Percentiles rank a stretch among this genome's conserved stretches.
These are phyloP conservation scores for Suillus luteus DNA, from an alignment of 768 basidiomycete species.

Conservation along the genomic window DNA sequence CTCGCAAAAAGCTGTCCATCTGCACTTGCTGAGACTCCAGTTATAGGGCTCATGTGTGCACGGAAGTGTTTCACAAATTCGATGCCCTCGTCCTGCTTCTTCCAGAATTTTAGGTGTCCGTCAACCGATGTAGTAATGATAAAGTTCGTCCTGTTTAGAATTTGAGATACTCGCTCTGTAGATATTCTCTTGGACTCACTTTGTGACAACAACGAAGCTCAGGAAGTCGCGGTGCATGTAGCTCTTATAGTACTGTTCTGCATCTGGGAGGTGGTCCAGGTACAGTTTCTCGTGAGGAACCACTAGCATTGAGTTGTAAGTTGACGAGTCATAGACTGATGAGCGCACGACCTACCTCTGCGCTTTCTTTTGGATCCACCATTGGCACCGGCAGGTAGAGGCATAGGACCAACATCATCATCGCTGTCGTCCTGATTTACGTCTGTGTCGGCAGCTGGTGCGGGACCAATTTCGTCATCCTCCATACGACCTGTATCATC, in stretches of 20 bases:
- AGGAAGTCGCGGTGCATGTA: slow-evolving; percentile 97
- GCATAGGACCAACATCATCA: slow-evolving; percentile 90
- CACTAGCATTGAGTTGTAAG: slow-evolving; percentile 50
- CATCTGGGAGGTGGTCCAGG: slow-evolving; percentile 87
- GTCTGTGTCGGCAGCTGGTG: slow-evolving; percentile 21
- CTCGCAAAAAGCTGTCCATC: slow-evolving; percentile 94
- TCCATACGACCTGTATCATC: slow-evolving; percentile 17
- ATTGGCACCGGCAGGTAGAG: slow-evolving; percentile 49
- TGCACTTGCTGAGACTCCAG: slow-evolving; percentile 80
- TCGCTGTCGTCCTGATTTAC: slow-evolving; percentile 53
- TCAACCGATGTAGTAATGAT: slow-evolving; percentile 93
- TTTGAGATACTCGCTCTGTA: slow-evolving; percentile 13
- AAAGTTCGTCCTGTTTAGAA: slow-evolving; percentile 77
- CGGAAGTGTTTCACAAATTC: slow-evolving; percentile 99
- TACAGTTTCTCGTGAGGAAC: slow-evolving; percentile 92
- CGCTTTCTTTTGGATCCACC: slow-evolving; percentile 69
- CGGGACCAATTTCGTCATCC: slow-evolving; percentile 26
- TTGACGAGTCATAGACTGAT: background rate
- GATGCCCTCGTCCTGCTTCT: slow-evolving; percentile 93
- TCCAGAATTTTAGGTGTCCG: slow-evolving; percentile 98
- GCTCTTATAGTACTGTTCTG: slow-evolving; percentile 94
- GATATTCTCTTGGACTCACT: slow-evolving; percentile 46
- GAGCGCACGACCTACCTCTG: slow-evolving; percentile 57
- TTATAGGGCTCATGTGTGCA: slow-evolving; percentile 80
- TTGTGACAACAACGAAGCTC: slow-evolving; percentile 87